Conservation (phyloP, 2,329 filamentous ascomycete species). For the Arthroderma sp. region DNA sequence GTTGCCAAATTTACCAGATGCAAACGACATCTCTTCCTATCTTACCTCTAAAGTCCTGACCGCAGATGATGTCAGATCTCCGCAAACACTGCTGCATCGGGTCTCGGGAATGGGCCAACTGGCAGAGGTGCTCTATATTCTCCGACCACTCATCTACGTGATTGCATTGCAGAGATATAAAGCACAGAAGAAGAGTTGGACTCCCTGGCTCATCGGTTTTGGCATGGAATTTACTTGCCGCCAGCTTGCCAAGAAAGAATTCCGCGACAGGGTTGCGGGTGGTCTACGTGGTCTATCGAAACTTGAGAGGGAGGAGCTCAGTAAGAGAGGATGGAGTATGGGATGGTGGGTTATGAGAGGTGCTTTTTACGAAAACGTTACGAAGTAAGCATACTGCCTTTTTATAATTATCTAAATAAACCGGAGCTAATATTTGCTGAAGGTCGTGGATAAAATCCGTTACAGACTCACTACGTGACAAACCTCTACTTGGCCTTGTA, state of each 20-base stretch:
- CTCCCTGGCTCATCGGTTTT: constrained; percentile 79
- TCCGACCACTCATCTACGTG: constrained; percentile 79
- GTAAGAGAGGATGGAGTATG: constrained; percentile 76
- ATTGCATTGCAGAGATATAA: constrained; percentile 63
- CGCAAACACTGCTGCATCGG: constrained; percentile 71
- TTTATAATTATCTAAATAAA: neutral
- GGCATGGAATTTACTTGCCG: constrained; percentile 76
- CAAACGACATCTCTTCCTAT: constrained; percentile 73
- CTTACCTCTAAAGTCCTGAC: constrained; percentile 82
- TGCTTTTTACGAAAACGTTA: constrained; percentile 91
- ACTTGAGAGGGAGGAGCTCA: constrained; percentile 81
- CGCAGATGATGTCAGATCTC: constrained; percentile 91
- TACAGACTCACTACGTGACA: constrained; percentile 57
- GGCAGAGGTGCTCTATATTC: constrained; percentile 82
- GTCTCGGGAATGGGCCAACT: constrained; percentile 60
- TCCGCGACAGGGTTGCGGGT: constrained; percentile 51
- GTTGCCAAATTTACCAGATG: constrained; percentile 69
- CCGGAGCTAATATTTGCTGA: constrained; percentile 18
- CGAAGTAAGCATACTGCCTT: constrained; percentile 41
- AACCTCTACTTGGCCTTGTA: constrained; percentile 66
- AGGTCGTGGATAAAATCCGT: constrained; percentile 55
- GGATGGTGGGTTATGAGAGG: constrained; percentile 95
- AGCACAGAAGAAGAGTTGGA: constrained; percentile 67
- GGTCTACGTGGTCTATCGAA: constrained; percentile 66
- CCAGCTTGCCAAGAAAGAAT: constrained; percentile 62